These are phyloP conservation scores for Trametes versicolor DNA, from an alignment of 1,284 basidiomycete species.

Conservation along the genomic window DNA sequence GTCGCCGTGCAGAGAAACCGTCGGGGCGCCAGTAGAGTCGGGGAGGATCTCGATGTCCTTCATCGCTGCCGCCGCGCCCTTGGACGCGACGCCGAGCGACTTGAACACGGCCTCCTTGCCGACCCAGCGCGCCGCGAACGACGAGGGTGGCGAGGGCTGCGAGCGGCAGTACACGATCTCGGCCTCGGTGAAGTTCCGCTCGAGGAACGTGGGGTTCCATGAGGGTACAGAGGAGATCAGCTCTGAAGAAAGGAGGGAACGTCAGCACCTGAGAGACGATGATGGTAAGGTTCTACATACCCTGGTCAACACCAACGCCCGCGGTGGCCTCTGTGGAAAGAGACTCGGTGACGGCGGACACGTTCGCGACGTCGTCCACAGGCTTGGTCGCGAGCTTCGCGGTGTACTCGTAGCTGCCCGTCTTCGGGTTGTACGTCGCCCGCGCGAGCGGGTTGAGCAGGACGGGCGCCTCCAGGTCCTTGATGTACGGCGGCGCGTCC, in stretches of 20 bases:
- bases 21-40: conserved; percentile 73
- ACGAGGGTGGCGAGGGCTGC: conserved; percentile 90
- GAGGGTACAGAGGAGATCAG: conserved; percentile 94
- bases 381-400: conserved; percentile 67
- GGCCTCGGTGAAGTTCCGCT: conserved; percentile 92
- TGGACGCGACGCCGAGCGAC: conserved; percentile 90
- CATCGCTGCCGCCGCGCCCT: conserved; percentile 93
- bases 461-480: conserved; percentile 89
- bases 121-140: conserved; percentile 96
- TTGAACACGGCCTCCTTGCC: conserved; percentile 99
- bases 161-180: conserved; percentile 89
- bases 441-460: conserved; percentile 95
- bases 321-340: conserved; percentile 59
- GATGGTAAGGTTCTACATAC: conserved; percentile 46
- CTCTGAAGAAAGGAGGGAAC: conserved; percentile 62
- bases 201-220: conserved; percentile 88
- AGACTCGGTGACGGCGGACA: conserved; percentile 66
- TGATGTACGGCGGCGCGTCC: conserved; percentile 90
- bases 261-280: conserved; percentile 26
- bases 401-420: conserved; percentile 84
- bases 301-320: conserved; percentile 90
- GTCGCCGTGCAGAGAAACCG: conserved; percentile 85
- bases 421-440: conserved; percentile 84
- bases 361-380: conserved; percentile 72
- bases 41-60: conserved; percentile 97